Conservation (phyloP, 2,329 filamentous ascomycete genomes). For the Xylaria sp. region DNA sequence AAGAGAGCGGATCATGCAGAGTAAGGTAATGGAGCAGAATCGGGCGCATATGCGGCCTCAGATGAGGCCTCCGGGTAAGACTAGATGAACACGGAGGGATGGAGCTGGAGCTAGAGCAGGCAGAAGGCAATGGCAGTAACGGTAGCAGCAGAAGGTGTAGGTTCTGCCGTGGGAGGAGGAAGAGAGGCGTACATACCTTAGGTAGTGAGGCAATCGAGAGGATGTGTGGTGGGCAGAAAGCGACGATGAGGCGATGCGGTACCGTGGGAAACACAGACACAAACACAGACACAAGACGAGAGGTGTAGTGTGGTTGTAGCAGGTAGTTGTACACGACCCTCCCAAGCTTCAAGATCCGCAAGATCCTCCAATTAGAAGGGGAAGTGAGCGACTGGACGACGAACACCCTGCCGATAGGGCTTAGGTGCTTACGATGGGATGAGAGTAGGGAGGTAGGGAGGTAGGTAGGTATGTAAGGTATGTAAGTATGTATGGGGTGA, state of each 20-base stretch:
- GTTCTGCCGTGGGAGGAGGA: slow-evolving; percentile 4
- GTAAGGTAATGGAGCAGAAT: slow-evolving; percentile 24
- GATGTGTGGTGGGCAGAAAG: slow-evolving; percentile 13
- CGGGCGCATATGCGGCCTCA: slow-evolving; percentile 37
- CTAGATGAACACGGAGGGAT: slow-evolving; percentile 5
- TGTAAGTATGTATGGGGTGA: slow-evolving; percentile 3
- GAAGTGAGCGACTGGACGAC: slow-evolving; percentile 21
- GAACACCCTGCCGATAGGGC: slow-evolving; percentile 33
- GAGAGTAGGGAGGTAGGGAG: too few species aligned
- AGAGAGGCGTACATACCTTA: slow-evolving; percentile 34
- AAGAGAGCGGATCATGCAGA: slow-evolving; percentile 34
- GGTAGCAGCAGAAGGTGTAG: slow-evolving; percentile 5
- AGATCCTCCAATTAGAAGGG: slow-evolving; percentile 27
- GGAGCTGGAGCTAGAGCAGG: not conserved
- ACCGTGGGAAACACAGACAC: slow-evolving; percentile 30
- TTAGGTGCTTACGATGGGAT: slow-evolving; percentile 29
- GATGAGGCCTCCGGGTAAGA: slow-evolving; percentile 27
- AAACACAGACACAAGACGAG: not conserved
- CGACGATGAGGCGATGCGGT: slow-evolving; percentile 24
- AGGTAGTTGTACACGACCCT: slow-evolving; percentile 16
- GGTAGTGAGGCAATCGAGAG: slow-evolving; percentile 22
- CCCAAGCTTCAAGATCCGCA: slow-evolving; percentile 22
- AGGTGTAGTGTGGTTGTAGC: slow-evolving; percentile 1
- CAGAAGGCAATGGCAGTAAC: not conserved
- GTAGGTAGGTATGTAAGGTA: too few species aligned